Evolutionary conservation across 1,284 basidiomycete genomes (phyloP).

Genomic region (Cryptococcus sp.): DNA sequence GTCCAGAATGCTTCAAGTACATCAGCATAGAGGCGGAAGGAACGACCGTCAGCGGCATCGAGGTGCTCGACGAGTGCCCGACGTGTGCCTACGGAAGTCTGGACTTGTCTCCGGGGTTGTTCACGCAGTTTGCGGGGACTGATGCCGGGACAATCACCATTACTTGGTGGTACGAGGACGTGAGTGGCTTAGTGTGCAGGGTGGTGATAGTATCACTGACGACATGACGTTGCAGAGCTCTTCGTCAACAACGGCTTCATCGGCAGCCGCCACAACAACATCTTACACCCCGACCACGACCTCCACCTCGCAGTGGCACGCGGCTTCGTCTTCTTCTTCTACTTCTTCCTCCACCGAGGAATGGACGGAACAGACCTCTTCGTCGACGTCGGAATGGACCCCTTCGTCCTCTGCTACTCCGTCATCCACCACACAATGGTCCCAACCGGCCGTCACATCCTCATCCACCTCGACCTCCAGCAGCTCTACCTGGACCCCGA

Average conservation of each 20-base stretch:
- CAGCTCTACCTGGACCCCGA: constrained; percentile 12
- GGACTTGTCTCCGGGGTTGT: constrained; percentile 59
- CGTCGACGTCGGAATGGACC: constrained; percentile 14
- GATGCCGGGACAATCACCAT: constrained; percentile 52
- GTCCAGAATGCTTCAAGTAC: constrained; percentile 57
- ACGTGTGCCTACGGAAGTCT: constrained; percentile 52
- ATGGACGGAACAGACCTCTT: constrained; percentile 25
- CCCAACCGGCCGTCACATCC: constrained; percentile 14
- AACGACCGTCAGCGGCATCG: constrained; percentile 54
- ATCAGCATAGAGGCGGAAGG: constrained; percentile 59
- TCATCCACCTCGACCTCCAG: constrained; percentile 14
- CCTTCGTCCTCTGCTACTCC: constrained; percentile 10
- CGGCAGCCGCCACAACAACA: constrained; percentile 20
- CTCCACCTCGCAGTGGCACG: constrained; percentile 20
- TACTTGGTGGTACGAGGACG: constrained; percentile 54
- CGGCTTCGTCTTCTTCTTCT: constrained; percentile 36
- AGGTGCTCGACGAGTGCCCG: constrained; percentile 49
- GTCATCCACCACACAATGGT: constrained; percentile 10
- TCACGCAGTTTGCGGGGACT: constrained; percentile 54
- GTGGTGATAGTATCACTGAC: background rate
- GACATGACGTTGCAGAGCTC: constrained; percentile 13
- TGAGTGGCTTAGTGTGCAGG: constrained; percentile 16
- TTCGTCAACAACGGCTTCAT: constrained; percentile 23
- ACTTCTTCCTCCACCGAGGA: constrained; percentile 40
- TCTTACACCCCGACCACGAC: constrained; percentile 23